Conservation (phyloP, 1,284 basidiomycete genomes). For the Limonomyces culmigenus region DNA sequence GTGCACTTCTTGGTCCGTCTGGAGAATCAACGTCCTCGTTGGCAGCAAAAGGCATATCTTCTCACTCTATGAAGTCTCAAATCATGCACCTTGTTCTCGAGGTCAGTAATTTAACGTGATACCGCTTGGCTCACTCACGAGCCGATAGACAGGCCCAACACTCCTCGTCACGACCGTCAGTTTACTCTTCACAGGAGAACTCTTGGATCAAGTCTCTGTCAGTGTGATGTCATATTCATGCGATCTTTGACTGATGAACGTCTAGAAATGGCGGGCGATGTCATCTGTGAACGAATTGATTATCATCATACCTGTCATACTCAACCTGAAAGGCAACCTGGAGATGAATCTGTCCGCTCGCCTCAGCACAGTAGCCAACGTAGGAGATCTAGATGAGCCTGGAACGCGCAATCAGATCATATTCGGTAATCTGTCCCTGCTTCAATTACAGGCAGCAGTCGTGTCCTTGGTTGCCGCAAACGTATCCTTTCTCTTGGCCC, state of each 20-base stretch:
- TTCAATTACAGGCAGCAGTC: slow-evolving; percentile 87
- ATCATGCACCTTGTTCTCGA: no score
- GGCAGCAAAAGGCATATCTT: no score
- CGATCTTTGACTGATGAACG: slow-evolving; percentile 2
- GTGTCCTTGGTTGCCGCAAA: slow-evolving; percentile 80
- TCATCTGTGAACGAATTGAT: slow-evolving; percentile 85
- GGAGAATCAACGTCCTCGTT: no score
- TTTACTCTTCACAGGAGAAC: slow-evolving; percentile 76
- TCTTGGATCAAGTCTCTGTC: slow-evolving; percentile 75
- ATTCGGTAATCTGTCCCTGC: slow-evolving; percentile 68
- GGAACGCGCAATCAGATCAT: slow-evolving; percentile 52
- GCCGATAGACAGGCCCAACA: slow-evolving; percentile 50
- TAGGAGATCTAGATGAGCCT: slow-evolving; percentile 77
- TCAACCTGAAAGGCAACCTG: slow-evolving; percentile 93
- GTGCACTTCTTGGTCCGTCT: no score
- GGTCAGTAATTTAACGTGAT: no score
- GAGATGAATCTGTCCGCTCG: slow-evolving; percentile 85
- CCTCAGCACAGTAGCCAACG: slow-evolving; percentile 64
- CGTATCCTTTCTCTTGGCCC: slow-evolving; percentile 61
- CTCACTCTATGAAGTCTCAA: no score
- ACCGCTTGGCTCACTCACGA: no score
- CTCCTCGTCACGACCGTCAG: slow-evolving; percentile 56
- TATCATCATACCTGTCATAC: slow-evolving; percentile 87
- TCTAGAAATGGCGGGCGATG: slow-evolving; percentile 79
- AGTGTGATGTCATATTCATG: no score